Evolutionary conservation across 805 yeast genomes (phyloP), one percentile per base, ranked within the genome.

Genomic region (Candida maltosa): DNA sequence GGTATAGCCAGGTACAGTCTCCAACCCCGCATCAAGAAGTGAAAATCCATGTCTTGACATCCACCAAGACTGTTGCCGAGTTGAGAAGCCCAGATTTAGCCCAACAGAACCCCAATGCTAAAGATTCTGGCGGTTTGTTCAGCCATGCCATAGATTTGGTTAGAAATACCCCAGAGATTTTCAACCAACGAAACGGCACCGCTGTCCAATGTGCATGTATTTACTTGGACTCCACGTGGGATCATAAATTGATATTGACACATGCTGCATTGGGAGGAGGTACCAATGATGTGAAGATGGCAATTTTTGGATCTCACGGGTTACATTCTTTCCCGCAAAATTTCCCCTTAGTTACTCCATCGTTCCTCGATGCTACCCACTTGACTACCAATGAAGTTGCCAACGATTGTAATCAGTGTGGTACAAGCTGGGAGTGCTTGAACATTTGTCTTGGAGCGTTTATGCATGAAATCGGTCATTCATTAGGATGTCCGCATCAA

Each of bases 251-350:
- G 44, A 79, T 93, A 31, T 56, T 78, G 24, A 87, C 87, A 2
- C 97, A 93, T 61, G 97, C 97, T 2, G 97, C 97, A 0, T 62
- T 91, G 12, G 97, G 97, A 30, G 97, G 97, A 19, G 93, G 93
- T 9, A 71, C 73, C 17, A 80, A 72, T 27, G 65, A 76, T 28
- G 65, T 87, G 28, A 79, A 79, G 44, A 60, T 93, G 36, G 97
- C 95, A 1, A 87, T 93, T 7, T 91, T 89, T 59, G 98, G 98
- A 5, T 81, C 95, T 5, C 97, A 93, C 52, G 93, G 95, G 0
- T 46, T 87, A 9, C 89, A 85, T 55, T 76, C 95, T 1, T 93
- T 95, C 94, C 97, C 98, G n/a, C 58, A 73, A n/a, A 75, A 73
- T 38, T 67, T 87, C 41, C 93, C 87, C 39, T 80, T 79, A 25